Evolutionary conservation across 2,329 filamentous ascomycete species (phyloP), one percentile per base, ranked within the genome.

Genomic region (Arthrinium phaeospermum): DNA sequence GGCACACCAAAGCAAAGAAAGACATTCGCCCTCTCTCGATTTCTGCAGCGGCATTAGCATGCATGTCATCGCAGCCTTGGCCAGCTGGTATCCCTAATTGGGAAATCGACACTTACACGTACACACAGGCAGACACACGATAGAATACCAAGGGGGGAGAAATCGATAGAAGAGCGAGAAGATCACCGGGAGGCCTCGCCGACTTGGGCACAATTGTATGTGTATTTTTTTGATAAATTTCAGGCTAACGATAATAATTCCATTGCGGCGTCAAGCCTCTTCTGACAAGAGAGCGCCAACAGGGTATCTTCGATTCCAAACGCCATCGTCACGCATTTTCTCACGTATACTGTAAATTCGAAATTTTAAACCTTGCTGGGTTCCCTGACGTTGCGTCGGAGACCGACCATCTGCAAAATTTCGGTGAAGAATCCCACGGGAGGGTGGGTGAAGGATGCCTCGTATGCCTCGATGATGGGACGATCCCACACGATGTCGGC

Each of bases 401-500:
- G 70, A 6, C 53, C 61, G n/a, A 72, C 22, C n/a, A 74, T 24
- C 4, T 72, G 69, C 19, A 71, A 5, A 2, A 74, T 41, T 57
- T 74, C 72, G 41, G 71, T 71, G 69, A 71, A 74, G 69, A 74
- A 74, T 16, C 69, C 69, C 27, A 68, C 44, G n/a, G 72, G 71
- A 45, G 71, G 49, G 27, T 61, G 24, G 44, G 49, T 44, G 69
- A 74, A 71, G n/a, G 57, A 61, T 8, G 64, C 45, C 75, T 86
- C 85, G 70, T 86, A 86, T 0, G 82, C 83, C 70, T 91, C 89
- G 61, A 91, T 86, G 19, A 83, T 75, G 24, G 87, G 88, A 3
- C 84, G 80, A 76, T 91, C 84, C 88, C 88, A 88, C 46, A 88
- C 82, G 24, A 91, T 81, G 76, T 91, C 89, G 1, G 85, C 83